Evolutionary conservation across 192 early-diverging fungal species (phyloP).

Genomic region (Diversispora epigaea): DNA sequence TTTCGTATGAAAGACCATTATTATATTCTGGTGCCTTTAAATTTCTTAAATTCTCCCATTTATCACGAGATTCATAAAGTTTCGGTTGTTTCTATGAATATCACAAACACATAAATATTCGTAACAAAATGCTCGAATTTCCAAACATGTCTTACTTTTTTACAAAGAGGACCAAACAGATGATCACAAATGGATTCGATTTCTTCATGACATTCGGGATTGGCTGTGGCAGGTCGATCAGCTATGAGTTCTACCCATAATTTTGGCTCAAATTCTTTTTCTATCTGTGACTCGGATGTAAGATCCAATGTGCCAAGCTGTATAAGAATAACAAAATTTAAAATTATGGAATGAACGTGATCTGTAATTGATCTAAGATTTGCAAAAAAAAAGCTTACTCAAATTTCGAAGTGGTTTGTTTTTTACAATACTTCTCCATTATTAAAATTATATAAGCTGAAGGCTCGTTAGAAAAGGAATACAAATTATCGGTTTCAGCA

Average conservation of each 20-base stretch:
- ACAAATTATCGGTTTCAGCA: conserved; percentile 3
- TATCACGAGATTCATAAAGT: conserved; percentile 22
- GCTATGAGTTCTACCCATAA: conserved; percentile 30
- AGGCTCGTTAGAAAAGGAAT: not conserved
- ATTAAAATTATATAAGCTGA: conserved; percentile 17
- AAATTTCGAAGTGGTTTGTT: conserved; percentile 27
- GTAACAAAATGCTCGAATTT: conserved; percentile 21
- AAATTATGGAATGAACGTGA: conserved; percentile 10
- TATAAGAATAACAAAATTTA: conserved; percentile 25
- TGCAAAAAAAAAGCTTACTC: conserved; percentile 31
- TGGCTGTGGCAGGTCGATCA: conserved; percentile 25
- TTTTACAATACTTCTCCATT: conserved; percentile 31
- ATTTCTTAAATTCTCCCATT: conserved; percentile 29
- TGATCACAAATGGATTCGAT: conserved; percentile 32
- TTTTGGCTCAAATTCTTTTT: conserved; percentile 28
- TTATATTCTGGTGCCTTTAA: conserved; percentile 25
- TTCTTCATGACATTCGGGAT: not conserved
- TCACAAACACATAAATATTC: conserved; percentile 6
- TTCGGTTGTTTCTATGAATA: conserved; percentile 14
- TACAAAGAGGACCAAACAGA: conserved; percentile 24
- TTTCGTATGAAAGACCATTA: conserved; percentile 21
- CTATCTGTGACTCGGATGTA: conserved; percentile 27
- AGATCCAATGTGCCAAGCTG: conserved; percentile 29
- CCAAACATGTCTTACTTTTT: conserved; percentile 14
- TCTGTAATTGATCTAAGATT: conserved; percentile 20